phyloP scores from a whole-genome alignment of 1,139 yeast genomes.

The Candida sp. region DNA sequence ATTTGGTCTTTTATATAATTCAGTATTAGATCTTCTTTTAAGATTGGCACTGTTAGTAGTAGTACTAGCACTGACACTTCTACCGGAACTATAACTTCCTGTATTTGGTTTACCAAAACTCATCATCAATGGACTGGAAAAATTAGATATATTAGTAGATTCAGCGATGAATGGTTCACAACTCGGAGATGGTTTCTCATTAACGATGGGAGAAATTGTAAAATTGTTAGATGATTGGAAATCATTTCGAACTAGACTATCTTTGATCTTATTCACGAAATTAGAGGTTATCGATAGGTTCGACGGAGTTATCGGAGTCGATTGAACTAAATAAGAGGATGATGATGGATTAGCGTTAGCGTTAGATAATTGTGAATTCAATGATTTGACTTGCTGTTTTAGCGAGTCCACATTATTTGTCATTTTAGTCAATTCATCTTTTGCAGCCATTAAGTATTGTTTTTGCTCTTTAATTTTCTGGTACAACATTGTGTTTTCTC shows the following conservation, averaged over 20 bases:
- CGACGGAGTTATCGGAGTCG: background rate
- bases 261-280: background rate
- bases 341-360: background rate
- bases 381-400: slow-evolving; percentile 4
- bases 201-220: background rate
- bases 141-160: slow-evolving; percentile 10
- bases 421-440: slow-evolving; percentile 13
- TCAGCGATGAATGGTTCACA: slow-evolving; percentile 9
- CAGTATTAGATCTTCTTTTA: background rate
- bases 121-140: slow-evolving; percentile 2
- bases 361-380: slow-evolving; percentile 5
- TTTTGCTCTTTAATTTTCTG: slow-evolving; percentile 11
- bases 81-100: background rate
- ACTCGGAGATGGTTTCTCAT: background rate
- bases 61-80: background rate
- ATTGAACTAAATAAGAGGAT: background rate
- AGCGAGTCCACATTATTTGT: slow-evolving; percentile 8
- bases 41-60: background rate
- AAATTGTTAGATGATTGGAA: background rate
- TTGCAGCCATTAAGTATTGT: slow-evolving; percentile 14
- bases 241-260: background rate
- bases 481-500: slow-evolving; percentile 7
- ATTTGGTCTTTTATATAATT: background rate
- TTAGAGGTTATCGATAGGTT: background rate
- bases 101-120: slow-evolving; percentile 4